Evolutionary conservation across 441 rosid species (phyloP), one percentile per base, ranked within the genome.

Genomic region (Pelargonium myrrhifolium): DNA sequence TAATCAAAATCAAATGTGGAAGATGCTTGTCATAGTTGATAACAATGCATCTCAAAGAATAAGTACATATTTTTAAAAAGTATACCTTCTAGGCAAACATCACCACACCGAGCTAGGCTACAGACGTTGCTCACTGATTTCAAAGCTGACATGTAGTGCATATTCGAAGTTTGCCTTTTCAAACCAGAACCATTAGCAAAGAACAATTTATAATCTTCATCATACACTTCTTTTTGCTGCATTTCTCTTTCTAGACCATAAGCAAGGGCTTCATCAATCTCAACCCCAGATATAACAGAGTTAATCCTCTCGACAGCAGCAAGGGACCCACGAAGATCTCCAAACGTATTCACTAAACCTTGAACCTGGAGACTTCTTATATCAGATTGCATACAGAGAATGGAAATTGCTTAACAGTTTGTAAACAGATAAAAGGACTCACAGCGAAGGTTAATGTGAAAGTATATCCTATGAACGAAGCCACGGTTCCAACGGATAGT

Each of bases 391-490:
- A 66, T 51, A 9, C 49, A 65, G 63, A 65, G 64, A 65, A 65
- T 37, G 20, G 45, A 71, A 65, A 40, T 63, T 66, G 68, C 40
- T 65, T 64, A 9, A 63, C 10, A 73, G 43, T 26, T 35, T 17
- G 71, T 39, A 65, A 74, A 58, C 67, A 74, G 65, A 68, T 67
- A 68, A 67, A 66, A 55, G 42, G 66, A 82, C 95, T 93, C 74
- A 90, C 97, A 21, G 88, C 92, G 83, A 90, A 93, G 56, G 97
- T 90, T 65, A 93, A 76, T 8, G 97, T 93, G 83, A 90, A 90
- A 59, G 95, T 90, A 82, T 90, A 93, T 79, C 97, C 98, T 37
- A 93, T 85, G 79, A 90, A 93, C 11, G 98, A 93, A 72, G 94
- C 97, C 79, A 90, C 80, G 22, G 85, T 84, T 74, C 96, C 98